Percentiles rank a stretch among this genome's conserved stretches.
These are phyloP conservation scores for Pestalotiopsis fici DNA, from an alignment of 2,329 filamentous ascomycete species.

Conservation along the genomic window DNA sequence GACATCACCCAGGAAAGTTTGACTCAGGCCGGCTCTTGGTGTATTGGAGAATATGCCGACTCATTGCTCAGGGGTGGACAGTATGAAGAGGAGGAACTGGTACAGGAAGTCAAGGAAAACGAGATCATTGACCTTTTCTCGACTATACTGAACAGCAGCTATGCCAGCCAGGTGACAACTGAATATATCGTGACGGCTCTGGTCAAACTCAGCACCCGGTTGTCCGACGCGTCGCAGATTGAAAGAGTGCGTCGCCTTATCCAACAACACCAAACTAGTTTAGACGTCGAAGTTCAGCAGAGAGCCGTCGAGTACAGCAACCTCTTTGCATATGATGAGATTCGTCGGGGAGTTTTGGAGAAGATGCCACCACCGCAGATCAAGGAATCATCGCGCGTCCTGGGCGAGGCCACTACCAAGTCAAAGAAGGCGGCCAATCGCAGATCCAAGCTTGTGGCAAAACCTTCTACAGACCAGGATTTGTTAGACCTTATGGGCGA, in stretches of 20 bases:
- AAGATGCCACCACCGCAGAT: constrained; percentile 98
- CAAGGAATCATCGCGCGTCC: constrained; percentile 87
- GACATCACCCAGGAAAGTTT: constrained; percentile 97
- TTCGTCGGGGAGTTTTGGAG: constrained; percentile 87
- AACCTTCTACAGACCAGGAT: constrained; percentile 82
- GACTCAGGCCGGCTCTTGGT: constrained; percentile 92
- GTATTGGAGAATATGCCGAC: constrained; percentile 96
- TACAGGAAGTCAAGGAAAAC: constrained; percentile 76
- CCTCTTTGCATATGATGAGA: constrained; percentile 86
- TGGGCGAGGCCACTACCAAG: constrained; percentile 77
- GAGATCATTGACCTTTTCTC: constrained; percentile 93
- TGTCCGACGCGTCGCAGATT: constrained; percentile 81
- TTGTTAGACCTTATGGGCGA: constrained; percentile 93
- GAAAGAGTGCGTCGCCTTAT: constrained; percentile 82
- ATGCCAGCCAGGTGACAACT: constrained; percentile 85
- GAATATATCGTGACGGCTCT: constrained; percentile 95
- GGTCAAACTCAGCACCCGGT: constrained; percentile 90
- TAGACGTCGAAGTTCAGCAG: constrained; percentile 96
- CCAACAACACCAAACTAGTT: constrained; percentile 75
- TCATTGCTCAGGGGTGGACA: constrained; percentile 84
- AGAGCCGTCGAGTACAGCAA: constrained; percentile 94
- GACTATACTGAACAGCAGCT: constrained; percentile 91
- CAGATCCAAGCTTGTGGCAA: constrained; percentile 70
- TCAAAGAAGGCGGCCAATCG: constrained; percentile 70
- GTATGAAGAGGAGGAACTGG: constrained; percentile 91